phyloP scores from a whole-genome alignment of 768 basidiomycete genomes.

The Antrodiella citrinella region DNA sequence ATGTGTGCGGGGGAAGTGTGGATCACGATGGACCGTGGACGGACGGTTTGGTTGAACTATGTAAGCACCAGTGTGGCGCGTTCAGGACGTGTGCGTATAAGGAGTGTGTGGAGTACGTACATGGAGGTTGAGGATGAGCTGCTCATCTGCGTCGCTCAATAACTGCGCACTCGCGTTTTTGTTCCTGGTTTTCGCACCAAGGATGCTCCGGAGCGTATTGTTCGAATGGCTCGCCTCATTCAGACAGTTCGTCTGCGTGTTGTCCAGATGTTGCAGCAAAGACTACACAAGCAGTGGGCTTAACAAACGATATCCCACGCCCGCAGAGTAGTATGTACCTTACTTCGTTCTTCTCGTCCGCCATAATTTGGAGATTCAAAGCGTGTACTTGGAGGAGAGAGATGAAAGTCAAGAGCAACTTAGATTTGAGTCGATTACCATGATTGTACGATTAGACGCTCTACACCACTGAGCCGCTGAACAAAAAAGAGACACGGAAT shows the following conservation, averaged over 20 bases:
- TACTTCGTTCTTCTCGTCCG: not conserved
- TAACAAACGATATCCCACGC: too few species aligned
- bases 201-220: constrained; percentile 46
- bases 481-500: not conserved
- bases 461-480: not conserved
- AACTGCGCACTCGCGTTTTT: constrained; percentile 35
- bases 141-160: constrained; percentile 65
- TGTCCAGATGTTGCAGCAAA: constrained; percentile 50
- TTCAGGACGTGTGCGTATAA: not conserved
- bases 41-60: constrained; percentile 66
- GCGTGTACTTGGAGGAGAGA: not conserved
- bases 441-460: not conserved
- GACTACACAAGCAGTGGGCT: constrained; percentile 21
- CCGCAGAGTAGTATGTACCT: not conserved
- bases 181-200: constrained; percentile 38
- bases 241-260: constrained; percentile 56
- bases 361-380: too few species aligned
- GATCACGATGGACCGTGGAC: constrained; percentile 51
- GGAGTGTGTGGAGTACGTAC: constrained; percentile 30
- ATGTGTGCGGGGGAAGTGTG: constrained; percentile 24
- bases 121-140: constrained; percentile 59
- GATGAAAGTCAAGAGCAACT: not conserved
- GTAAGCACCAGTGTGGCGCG: not conserved
- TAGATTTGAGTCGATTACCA: not conserved
- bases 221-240: constrained; percentile 41